Base-by-base conservation (phyloP, 805 yeast species). In the Starmera dryadoides region DNA sequence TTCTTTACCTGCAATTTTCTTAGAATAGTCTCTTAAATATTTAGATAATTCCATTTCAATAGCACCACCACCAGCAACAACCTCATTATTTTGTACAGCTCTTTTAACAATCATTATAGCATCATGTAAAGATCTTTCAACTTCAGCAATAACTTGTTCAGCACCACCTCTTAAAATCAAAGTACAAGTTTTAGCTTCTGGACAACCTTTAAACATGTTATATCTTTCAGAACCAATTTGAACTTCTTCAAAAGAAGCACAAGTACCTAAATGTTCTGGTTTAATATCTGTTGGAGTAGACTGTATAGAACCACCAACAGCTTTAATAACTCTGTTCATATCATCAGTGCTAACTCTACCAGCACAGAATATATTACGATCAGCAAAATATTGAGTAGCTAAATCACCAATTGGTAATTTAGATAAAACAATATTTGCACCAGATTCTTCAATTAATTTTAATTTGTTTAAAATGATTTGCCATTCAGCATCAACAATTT, bases 41-140 rank as follows among this genome's bases (percentile, higher is more conserved):
- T 79, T 86, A 30, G 97, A 88, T 31, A 93, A 57, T 59, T 93
- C 98, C 98, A 93, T 93, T 64, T 93, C 98, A 47, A 88, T 83
- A 28, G 99, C 99, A 47, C 99, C 99, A 48, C 99, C 99, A 45
- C 99, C 99, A 12, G 96, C 98, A 42, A 93, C 98, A 49, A 93
- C 79, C 22, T 77, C 68, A 55, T 80, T 83, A 59, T 89, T 89
- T 56, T 85, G 81, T 32, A 93, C 78, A 2, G 98, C 94, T 53
- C 98, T 76, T 66, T 89, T 91, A 34, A 91, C 98, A 60, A 93
- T 89, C 98, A 91, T 91, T 37, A 93, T 87, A 37, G 98, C 98
- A 66, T 93, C 99, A 58, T 93, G 98, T 49, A 93, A 71, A 2
- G 97, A 91, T 64, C 98, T 78, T 62, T 93, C 98, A 20, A 94